Percentiles rank a stretch among this genome's conserved stretches.
Evolutionary conservation across 805 yeast species (phyloP).

Genomic region (Ogataea philodendri): DNA sequence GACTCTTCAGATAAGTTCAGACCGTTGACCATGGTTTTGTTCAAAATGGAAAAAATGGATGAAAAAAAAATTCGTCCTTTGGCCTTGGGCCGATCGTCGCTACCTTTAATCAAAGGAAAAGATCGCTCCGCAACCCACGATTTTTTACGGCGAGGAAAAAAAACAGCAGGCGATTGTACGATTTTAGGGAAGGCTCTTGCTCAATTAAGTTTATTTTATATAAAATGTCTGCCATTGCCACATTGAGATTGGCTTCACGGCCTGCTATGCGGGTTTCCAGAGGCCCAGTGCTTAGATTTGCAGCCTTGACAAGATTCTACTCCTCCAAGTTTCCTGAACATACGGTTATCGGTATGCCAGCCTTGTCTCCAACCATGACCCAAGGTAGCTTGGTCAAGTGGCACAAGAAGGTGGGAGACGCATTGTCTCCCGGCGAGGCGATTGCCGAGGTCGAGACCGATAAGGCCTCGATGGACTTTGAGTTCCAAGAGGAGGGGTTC

Average conservation of each 20-base stretch:
- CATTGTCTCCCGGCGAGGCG: slow-evolving; percentile 86
- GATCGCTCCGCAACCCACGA: slow-evolving; percentile 21
- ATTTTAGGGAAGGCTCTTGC: slow-evolving; percentile 1
- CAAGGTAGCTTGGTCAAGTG: slow-evolving; percentile 89
- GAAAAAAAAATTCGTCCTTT: slow-evolving; percentile 4
- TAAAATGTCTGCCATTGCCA: slow-evolving; percentile 34
- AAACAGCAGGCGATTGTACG: slow-evolving; percentile 15
- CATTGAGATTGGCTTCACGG: slow-evolving; percentile 32
- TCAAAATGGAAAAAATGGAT: slow-evolving; percentile 4
- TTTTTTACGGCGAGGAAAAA: slow-evolving; percentile 11
- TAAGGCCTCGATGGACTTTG: slow-evolving; percentile 97
- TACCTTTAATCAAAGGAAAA: slow-evolving; percentile 19
- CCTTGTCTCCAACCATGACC: slow-evolving; percentile 99
- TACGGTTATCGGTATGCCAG: slow-evolving; percentile 94
- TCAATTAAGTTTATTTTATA: slow-evolving; percentile 5
- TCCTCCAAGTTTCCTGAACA: slow-evolving; percentile 47
- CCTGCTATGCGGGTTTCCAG: slow-evolving; percentile 26
- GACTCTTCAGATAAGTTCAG: slow-evolving; percentile 46
- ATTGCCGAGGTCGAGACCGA: slow-evolving; percentile 97
- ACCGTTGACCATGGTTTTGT: slow-evolving; percentile 33
- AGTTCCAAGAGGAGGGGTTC: slow-evolving; percentile 95
- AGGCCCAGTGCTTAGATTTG: slow-evolving; percentile 13
- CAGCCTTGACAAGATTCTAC: slow-evolving; percentile 22
- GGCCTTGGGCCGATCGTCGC: slow-evolving; percentile 12
- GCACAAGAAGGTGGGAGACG: slow-evolving; percentile 88